A percentile compares a stretch with the other conserved stretches of the same genome.
Evolutionary conservation across 1,139 yeast genomes (phyloP).

Genomic region (Sugiyamaella castrensis): DNA sequence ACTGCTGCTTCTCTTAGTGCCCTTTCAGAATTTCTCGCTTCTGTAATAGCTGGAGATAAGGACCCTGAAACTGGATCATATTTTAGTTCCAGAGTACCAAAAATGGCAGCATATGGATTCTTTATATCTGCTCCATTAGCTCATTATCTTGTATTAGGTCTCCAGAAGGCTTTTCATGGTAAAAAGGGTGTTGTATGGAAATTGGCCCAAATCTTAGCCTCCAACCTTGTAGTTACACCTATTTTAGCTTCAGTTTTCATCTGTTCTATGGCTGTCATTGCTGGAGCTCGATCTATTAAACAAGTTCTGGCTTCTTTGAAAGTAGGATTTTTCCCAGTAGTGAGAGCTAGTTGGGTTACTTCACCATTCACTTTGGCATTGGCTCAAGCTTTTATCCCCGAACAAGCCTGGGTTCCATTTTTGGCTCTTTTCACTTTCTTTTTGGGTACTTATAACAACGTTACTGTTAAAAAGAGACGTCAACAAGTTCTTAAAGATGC

Average conservation of each 20-base stretch:
- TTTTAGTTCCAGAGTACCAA: constrained; percentile 47
- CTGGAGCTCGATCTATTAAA: constrained; percentile 37
- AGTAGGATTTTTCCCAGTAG: constrained; percentile 53
- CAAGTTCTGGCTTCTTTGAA: constrained; percentile 44
- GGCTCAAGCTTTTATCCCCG: constrained; percentile 73
- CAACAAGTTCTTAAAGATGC: constrained; percentile 30
- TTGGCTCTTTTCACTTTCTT: constrained; percentile 71
- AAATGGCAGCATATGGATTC: constrained; percentile 73
- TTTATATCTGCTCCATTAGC: constrained; percentile 70
- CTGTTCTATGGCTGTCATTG: constrained; percentile 43
- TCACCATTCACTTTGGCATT: constrained; percentile 59
- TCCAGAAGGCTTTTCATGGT: constrained; percentile 39
- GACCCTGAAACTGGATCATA: constrained; percentile 38
- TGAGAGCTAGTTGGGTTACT: constrained; percentile 62
- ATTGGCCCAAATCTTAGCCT: constrained; percentile 56
- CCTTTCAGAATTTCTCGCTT: constrained; percentile 38
- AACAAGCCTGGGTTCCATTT: constrained; percentile 82
- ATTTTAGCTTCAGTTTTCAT: constrained; percentile 56
- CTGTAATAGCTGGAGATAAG: constrained; percentile 39
- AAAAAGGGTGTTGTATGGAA: constrained; percentile 39
- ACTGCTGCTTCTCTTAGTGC: constrained; percentile 41
- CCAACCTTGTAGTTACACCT: constrained; percentile 65
- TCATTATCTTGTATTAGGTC: constrained; percentile 46
- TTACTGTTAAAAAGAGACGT: constrained; percentile 52
- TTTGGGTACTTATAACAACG: constrained; percentile 75